Conservation (phyloP, 805 yeast species). For the Cyberlindnera nakhonratchasimensis region DNA sequence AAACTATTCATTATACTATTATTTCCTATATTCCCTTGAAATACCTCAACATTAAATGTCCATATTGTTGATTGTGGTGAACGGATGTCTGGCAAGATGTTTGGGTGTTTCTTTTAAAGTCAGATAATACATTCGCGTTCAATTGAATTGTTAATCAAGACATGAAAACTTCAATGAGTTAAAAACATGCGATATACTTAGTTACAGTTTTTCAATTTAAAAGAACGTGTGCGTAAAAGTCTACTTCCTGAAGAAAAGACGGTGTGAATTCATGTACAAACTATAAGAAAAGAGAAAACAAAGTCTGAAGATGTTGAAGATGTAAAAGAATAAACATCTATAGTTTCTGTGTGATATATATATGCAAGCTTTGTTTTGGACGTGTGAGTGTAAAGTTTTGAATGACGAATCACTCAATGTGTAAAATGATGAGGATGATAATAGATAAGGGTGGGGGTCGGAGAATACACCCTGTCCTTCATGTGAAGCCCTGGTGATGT, state of each 20-base stretch:
- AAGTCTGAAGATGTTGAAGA: constrained; percentile 5
- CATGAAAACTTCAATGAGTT: too few species aligned
- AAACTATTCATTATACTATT: too few species aligned
- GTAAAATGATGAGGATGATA: neutral
- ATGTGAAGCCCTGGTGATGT: neutral
- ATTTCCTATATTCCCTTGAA: too few species aligned
- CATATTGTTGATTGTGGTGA: too few species aligned
- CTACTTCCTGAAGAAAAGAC: constrained; percentile 2
- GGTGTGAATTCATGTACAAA: constrained; percentile 9
- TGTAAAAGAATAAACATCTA: neutral
- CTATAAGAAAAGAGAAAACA: constrained; percentile 3
- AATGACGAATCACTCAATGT: neutral
- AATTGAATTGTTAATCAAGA: too few species aligned
- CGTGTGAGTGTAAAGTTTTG: neutral
- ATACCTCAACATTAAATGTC: too few species aligned
- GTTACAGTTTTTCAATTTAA: too few species aligned
- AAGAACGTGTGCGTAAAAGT: constrained; percentile 2
- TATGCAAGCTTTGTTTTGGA: constrained; percentile 15
- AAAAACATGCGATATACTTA: too few species aligned
- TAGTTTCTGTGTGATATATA: constrained; percentile 7
- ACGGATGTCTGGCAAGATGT: too few species aligned
- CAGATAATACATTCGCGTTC: too few species aligned
- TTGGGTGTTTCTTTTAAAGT: too few species aligned
- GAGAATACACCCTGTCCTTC: neutral
- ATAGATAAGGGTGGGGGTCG: constrained; percentile 1